A percentile compares a stretch with the other conserved stretches of the same genome.
phyloP scores from a whole-genome alignment of 805 yeast genomes.

The Candida jianshihensis region DNA sequence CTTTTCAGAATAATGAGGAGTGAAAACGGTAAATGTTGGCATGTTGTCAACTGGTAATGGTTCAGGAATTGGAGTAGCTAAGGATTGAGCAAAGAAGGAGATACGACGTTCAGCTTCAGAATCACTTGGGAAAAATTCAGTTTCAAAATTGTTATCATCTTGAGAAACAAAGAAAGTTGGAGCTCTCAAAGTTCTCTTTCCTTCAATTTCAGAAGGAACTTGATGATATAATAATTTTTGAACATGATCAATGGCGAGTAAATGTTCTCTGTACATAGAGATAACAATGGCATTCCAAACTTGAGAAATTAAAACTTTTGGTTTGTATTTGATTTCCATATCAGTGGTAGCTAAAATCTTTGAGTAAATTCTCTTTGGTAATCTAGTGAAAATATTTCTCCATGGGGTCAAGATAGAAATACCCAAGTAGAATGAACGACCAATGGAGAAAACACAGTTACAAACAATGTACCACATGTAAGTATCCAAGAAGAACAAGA shows the following conservation, averaged over 20 bases:
- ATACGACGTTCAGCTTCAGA: slow-evolving; percentile 99
- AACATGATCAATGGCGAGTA: slow-evolving; percentile 96
- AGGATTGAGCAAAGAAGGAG: slow-evolving; percentile 97
- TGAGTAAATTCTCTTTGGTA: slow-evolving; percentile 98
- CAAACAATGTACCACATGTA: slow-evolving; percentile 97
- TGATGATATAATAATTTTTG: slow-evolving; percentile 96
- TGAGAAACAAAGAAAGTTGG: slow-evolving; percentile 98
- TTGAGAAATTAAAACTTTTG: slow-evolving; percentile 95
- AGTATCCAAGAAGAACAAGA: slow-evolving; percentile 96
- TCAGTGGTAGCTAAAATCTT: slow-evolving; percentile 97
- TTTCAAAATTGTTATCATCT: slow-evolving; percentile 86
- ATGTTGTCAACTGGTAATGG: slow-evolving; percentile 98
- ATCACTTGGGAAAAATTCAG: slow-evolving; percentile 94
- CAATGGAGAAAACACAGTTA: slow-evolving; percentile 93
- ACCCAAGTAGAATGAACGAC: slow-evolving; percentile 98
- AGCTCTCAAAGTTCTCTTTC: slow-evolving; percentile 96
- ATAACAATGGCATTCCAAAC: slow-evolving; percentile 99
- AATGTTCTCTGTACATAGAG: slow-evolving; percentile 99
- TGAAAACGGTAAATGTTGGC: slow-evolving; percentile 97
- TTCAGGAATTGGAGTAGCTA: slow-evolving; percentile 98
- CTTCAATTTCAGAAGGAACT: slow-evolving; percentile 97
- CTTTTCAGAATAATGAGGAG: slow-evolving; percentile 96
- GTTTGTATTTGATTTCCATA: slow-evolving; percentile 98
- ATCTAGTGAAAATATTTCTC: slow-evolving; percentile 96
- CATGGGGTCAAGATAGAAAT: slow-evolving; percentile 98